phyloP scores from a whole-genome alignment of 2,329 filamentous ascomycete genomes.

The Neodidymelliopsis sp. region DNA sequence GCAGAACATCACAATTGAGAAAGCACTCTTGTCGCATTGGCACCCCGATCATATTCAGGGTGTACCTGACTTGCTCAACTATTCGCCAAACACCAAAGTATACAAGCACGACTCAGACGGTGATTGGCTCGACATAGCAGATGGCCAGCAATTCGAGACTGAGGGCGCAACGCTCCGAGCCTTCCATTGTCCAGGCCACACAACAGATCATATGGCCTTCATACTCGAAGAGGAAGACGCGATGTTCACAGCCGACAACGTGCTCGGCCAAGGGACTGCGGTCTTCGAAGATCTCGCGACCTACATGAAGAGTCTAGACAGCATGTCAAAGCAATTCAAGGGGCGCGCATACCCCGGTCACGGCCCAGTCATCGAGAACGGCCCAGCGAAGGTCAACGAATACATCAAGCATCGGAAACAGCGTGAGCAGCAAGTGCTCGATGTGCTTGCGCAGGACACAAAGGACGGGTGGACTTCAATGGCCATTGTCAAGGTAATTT shows the following conservation, averaged over 20 bases:
- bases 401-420: conserved; percentile 84
- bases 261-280: conserved; percentile 84
- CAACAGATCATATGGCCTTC: conserved; percentile 82
- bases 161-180: conserved; percentile 73
- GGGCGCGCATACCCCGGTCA: conserved; percentile 88
- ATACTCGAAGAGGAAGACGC: conserved; percentile 78
- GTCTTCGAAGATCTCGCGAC: conserved; percentile 79
- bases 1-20: conserved; percentile 73
- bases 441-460: conserved; percentile 44
- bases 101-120: conserved; percentile 69
- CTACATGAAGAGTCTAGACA: conserved; percentile 73
- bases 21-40: conserved; percentile 87
- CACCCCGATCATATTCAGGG: conserved; percentile 87
- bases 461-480: conserved; percentile 69
- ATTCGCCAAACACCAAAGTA: conserved; percentile 69
- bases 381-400: conserved; percentile 74
- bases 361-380: conserved; percentile 78
- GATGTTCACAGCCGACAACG: conserved; percentile 89
- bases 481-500: conserved; percentile 89
- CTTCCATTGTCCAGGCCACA: conserved; percentile 76
- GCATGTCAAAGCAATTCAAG: conserved; percentile 71
- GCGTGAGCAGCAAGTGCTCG: conserved; percentile 66
- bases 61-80: conserved; percentile 69
- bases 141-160: conserved; percentile 63
- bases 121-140: conserved; percentile 61